phyloP scores from a whole-genome alignment of 2,329 filamentous ascomycete species.

The Intubia oerlemansii region DNA sequence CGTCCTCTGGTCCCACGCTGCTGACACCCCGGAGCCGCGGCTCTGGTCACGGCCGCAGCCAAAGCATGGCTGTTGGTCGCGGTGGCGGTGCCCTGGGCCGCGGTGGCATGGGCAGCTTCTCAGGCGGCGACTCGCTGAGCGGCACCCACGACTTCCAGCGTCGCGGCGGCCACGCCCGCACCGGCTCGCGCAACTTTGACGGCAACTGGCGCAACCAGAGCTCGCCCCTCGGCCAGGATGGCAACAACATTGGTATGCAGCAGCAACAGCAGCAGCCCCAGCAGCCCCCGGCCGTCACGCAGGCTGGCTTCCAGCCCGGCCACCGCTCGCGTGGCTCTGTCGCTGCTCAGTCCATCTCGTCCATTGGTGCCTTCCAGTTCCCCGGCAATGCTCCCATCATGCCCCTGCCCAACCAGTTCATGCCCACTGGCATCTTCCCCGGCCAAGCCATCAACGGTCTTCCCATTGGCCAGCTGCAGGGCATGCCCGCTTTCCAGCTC shows the following conservation, averaged over 20 bases:
- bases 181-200: conserved; percentile 83
- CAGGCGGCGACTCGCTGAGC: conserved; percentile 18
- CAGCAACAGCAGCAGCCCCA: conserved; percentile 21
- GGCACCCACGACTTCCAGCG: conserved; percentile 43
- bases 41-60: conserved; percentile 52
- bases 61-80: conserved; percentile 69
- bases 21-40: conserved; percentile 26
- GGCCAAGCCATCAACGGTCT: conserved; percentile 68
- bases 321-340: conserved; percentile 74
- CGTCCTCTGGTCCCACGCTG: no score
- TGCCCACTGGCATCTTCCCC: conserved; percentile 66
- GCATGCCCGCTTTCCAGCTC: conserved; percentile 47
- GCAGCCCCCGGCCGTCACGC: conserved; percentile 24
- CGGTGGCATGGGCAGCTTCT: conserved; percentile 34
- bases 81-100: conserved; percentile 45
- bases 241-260: conserved; percentile 24
- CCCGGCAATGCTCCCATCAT: conserved; percentile 23
- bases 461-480: conserved; percentile 82
- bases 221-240: conserved; percentile 40
- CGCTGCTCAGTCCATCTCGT: conserved; percentile 63
- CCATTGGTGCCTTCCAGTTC: conserved; percentile 76
- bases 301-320: conserved; percentile 62
- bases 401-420: conserved; percentile 37
- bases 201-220: conserved; percentile 85
- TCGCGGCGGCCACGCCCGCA: conserved; percentile 63